Percentiles rank a stretch among this genome's conserved stretches.
Conservation (phyloP, 2,329 filamentous ascomycete species). For the Fusarium chlamydosporum region DNA sequence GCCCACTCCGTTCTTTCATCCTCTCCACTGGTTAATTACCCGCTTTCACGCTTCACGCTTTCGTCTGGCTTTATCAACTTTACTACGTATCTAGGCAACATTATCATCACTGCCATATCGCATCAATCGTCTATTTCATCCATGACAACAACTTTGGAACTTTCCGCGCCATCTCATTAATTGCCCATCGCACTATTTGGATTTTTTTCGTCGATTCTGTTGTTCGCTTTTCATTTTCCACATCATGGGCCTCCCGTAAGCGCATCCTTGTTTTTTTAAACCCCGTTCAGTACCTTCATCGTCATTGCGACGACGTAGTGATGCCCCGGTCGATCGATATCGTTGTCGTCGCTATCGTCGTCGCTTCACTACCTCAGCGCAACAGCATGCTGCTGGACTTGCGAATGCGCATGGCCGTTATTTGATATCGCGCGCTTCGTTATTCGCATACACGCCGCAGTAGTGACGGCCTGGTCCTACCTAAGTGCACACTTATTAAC, state of each 20-base stretch:
- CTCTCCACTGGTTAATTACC: slow-evolving; percentile 45
- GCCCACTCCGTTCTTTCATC: slow-evolving; percentile 45
- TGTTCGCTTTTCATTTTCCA: slow-evolving; percentile 31
- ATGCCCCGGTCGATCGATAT: slow-evolving; percentile 46
- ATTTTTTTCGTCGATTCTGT: slow-evolving; percentile 24
- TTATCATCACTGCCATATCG: slow-evolving; percentile 17
- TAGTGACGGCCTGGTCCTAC: slow-evolving; percentile 28
- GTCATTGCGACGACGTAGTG: slow-evolving; percentile 43
- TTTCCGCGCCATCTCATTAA: slow-evolving; percentile 3
- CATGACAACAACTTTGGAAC: slow-evolving; percentile 12
- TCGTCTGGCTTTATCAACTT: slow-evolving; percentile 39
- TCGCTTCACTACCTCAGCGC: slow-evolving; percentile 38
- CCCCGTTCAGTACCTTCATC: slow-evolving; percentile 25
- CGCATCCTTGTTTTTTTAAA: slow-evolving; percentile 46
- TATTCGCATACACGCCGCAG: slow-evolving; percentile 29
- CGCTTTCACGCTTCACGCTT: slow-evolving; percentile 41
- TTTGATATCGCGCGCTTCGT: slow-evolving; percentile 26
- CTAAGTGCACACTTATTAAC: slow-evolving; percentile 36
- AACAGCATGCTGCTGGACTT: slow-evolving; percentile 36
- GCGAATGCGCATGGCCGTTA: slow-evolving; percentile 30
- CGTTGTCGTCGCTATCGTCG: slow-evolving; percentile 22
- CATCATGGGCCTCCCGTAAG: slow-evolving; percentile 65
- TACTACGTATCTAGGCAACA: slow-evolving; percentile 36
- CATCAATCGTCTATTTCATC: slow-evolving; percentile 24
- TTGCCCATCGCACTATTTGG: slow-evolving; percentile 1